Base-by-base conservation (phyloP, 148 eudicot genomes). In the Polygonum maritimum region DNA sequence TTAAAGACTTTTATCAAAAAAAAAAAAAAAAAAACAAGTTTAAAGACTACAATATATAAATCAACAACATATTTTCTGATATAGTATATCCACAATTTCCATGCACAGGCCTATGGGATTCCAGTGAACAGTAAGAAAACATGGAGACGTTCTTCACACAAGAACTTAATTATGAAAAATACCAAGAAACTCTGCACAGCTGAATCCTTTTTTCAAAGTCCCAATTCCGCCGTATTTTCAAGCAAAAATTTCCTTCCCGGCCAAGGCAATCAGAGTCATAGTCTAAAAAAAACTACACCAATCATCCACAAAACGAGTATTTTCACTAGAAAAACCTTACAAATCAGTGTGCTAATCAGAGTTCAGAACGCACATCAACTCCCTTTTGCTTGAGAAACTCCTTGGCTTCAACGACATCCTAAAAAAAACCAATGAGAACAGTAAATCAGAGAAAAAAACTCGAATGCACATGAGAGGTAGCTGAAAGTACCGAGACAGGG, bases 331-430 rank as follows among this genome's bases (percentile, higher is more conserved):
- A 67, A n/a, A 67, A 15, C 71, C 19, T 14, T 36, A n/a, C 71
- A 3, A 15, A 7, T 67, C 5, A 36, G 49, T 44, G 71, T 19
- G 35, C 51, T 44, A 44, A 44, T 44, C 47, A 22, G 8, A 44
- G 45, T 13, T 87, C 87, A 6, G 88, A 86, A 63, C 87, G 85
- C 77, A 93, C 86, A 76, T 91, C 96, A 33, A 91, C 89, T 54
- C 92, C 94, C 69, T 82, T 86, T 70, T 78, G 81, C 81, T 77
- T 83, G 44, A 93, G 76, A 78, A 88, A 91, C 48, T 86, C 89
- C 83, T 85, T 91, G 5, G 96, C 98, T 84, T 89, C 94, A n/a
- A 77, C 73, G 74, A 93, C 52, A 72, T 93, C 96, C 97, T 89
- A 74, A 80, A 63, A 51, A 62, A 13, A 18, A n/a, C n/a, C 10